Base-by-base conservation (phyloP, 129 eudicot genomes). In the Chrysanthemum seticuspe region DNA sequence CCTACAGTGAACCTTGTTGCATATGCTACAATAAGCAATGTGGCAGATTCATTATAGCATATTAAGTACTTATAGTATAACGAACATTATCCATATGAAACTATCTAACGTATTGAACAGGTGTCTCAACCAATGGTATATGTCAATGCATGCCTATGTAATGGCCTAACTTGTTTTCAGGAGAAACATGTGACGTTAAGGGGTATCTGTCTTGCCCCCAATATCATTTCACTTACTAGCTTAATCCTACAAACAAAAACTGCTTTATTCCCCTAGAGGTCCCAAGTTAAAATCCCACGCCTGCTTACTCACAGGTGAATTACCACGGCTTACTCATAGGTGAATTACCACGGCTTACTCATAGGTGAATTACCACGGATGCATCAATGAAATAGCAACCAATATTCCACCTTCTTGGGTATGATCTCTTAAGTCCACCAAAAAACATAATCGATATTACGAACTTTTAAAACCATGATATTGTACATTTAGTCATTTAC, bases 201-300 rank as follows among this genome's bases (percentile, higher is more conserved):
- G 47, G 47, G 47, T 6, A 40, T 7, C 8, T 10, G 10, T 40
- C 47, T 40, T 40, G 47, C 47, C 47, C 10, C 47, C 47, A 40
- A 40, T 6, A 40, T 40, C 47, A 40, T 7, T 40, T 6, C 10
- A 40, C 10, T 40, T 40, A 40, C 47, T 40, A 40, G 47, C 10
- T 40, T 40, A 40, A 53, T 13, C 58, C n/a, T 14, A 53, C 18
- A 53, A 53, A 53, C 4, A 7, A 7, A 4, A 53, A 4, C 58
- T 50, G 18, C 21, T 15, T 53, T 52, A 31, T 18, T 10, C 62
- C 9, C 8, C 13, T 11, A 21, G 64, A 69, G 15, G 74, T 53
- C 74, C n/a, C 15, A 55, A 51, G 62, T 68, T 54, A 18, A 70
- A 27, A 70, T 62, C 74, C 62, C 21, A 21, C 62, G 10, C 63